Base-by-base conservation (phyloP, 352 stramenopile species). In the Phytophthora fragariae region DNA sequence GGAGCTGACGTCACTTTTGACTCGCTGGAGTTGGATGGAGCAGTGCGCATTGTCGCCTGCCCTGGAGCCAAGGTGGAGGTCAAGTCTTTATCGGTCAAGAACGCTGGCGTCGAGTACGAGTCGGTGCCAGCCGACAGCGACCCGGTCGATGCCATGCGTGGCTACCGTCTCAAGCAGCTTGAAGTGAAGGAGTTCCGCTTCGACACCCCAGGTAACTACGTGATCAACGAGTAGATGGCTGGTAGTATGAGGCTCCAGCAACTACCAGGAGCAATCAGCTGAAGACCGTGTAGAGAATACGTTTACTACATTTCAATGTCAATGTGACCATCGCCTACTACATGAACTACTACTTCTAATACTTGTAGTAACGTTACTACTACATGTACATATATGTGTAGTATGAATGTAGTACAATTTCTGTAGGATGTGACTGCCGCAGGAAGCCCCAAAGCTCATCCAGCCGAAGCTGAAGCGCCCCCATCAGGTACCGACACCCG, bases 131-230 rank as follows among this genome's bases (percentile, higher is more conserved):
- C 37, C 9, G 57, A 77, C 19, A 66, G 52, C 1, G 72, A 81
- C 39, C 71, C 84, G 1, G 74, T 92, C 9, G 75, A 86, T 35
- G 67, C 75, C 12, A 92, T 91, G 82, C 82, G 85, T 37, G 85
- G 85, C 27, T 92, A 92, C 62, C 58, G 62, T 3, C 57, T 92
- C 11, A 74, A 77, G n/a, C 68, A 79, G 17, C 19, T 68, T 0
- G 77, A 81, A 33, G 6, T 89, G 15, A 75, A 83, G 35, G 80
- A 85, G 21, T 72, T 93, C 31, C 49, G 62, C 49, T 88, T 91
- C 29, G 72, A 85, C 35, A 58, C 62, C 3, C 82, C 85, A 19
- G 81, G 84, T 8, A 57, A 80, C 44, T 91, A 92, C 67, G 56
- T 79, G 11, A 73, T 93, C 31, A 65, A 84, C 21, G 74, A 83